Evolutionary conservation across 2,329 filamentous ascomycete species (phyloP), one percentile per base, ranked within the genome.

Genomic region (Pezicula carpinea): DNA sequence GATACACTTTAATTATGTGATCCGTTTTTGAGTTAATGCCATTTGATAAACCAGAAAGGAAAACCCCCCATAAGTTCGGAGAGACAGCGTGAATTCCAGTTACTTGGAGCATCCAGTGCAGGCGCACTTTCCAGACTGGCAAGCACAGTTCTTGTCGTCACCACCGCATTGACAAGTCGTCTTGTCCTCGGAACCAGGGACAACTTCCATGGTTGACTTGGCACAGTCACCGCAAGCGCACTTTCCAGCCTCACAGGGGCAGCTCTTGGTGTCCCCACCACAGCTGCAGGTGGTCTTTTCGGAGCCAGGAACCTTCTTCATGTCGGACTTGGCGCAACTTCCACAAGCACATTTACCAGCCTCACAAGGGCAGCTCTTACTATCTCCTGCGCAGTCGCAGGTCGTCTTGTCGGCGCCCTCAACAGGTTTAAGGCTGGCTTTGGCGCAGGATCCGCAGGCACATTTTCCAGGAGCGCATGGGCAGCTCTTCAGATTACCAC

Each of bases 321-420:
- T 72, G 39, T 63, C 64, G 56, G 70, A 72, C 44, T 62, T 65
- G 21, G 59, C 56, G 59, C 69, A 73, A 18, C 66, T 64, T 52
- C 69, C 72, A 49, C 66, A 69, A 18, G 58, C 63, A 54, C 66
- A 69, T 23, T 64, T 53, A 15, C 63, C 64, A n/a, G 62, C 58
- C 31, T 54, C 59, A 51, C 66, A 69, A 14, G 55, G 56, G 43
- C 66, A 69, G n/a, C 47, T 49, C 10, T 63, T 52, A 22, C 56
- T 57, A 42, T 59, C 59, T 47, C 62, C 69, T 26, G 56, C 63
- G 53, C 62, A 66, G 39, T 58, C 53, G 44, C 68, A 67, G 8
- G 60, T 62, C 5, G 65, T 64, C 58, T 66, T 66, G 35, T 26
- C 23, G 2, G 59, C 60, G 6, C 51, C 64, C 18, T 55, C 46